A percentile compares a stretch with the other conserved stretches of the same genome.
These are phyloP conservation scores for Mucor circinelloides DNA, from an alignment of 371 early-diverging fungal species.

Conservation along the genomic window DNA sequence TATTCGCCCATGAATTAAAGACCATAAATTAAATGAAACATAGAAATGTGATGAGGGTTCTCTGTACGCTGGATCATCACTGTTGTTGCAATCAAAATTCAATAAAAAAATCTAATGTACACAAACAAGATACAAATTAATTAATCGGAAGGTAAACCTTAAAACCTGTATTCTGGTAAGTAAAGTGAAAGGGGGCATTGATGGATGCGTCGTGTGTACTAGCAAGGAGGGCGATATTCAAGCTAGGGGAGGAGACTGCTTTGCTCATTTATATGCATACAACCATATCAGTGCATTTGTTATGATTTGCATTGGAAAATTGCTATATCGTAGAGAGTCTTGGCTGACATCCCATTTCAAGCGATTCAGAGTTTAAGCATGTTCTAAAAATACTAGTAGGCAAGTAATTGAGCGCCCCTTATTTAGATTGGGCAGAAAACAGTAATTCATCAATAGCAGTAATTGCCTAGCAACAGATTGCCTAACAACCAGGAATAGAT, in stretches of 20 bases:
- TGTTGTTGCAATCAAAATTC: constrained; percentile 1
- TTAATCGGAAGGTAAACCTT: neutral
- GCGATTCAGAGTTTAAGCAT: neutral
- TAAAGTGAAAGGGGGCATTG: neutral
- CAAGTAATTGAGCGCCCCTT: neutral
- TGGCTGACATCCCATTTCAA: neutral
- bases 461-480: neutral
- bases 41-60: neutral
- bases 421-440: neutral
- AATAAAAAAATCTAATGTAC: neutral
- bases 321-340: neutral
- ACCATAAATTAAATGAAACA: neutral
- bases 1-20: neutral
- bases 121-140: constrained; percentile 1
- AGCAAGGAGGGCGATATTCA: neutral
- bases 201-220: neutral
- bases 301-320: neutral
- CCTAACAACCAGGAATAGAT: neutral
- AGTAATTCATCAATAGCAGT: neutral
- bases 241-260: neutral
- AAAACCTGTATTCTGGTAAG: constrained; percentile 1
- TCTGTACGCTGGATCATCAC: neutral
- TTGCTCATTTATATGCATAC: neutral
- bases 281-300: neutral
- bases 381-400: neutral